Evolutionary conservation across 495 filamentous ascomycete genomes (phyloP), one percentile per base, ranked within the genome.

Genomic region (Aspergillus indologenus): DNA sequence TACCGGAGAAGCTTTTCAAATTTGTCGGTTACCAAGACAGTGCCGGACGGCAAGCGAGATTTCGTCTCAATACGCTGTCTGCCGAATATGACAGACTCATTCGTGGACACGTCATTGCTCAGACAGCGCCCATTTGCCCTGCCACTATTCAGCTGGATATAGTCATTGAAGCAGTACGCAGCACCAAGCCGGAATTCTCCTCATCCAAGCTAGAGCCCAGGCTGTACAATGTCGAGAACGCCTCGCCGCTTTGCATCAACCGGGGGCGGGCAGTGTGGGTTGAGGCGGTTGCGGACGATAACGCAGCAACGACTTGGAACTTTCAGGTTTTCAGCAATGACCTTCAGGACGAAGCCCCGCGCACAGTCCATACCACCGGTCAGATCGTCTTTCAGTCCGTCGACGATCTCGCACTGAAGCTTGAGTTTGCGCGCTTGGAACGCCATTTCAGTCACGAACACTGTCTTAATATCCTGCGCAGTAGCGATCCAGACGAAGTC

Each of bases 51-150:
- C 26, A 29, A 23, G 67, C 71, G 0, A 68, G 71, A 6, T 82
- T 82, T 62, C 68, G 73, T 5, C 68, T 82, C 65, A 79, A 81
- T 56, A 81, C 78, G 0, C 59, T 54, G 58, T 63, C 60, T 21
- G 47, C 69, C 1, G 68, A 71, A 46, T 82, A 77, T 56, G 29
- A 71, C 17, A 54, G 60, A 6, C 62, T 73, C 24, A 55, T 79
- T 11, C 64, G 61, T 0, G 72, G 69, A 19, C 77, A 82, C 60
- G 48, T 72, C 12, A 77, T 82, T 21, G 79, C 72, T 3, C 55
- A 74, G 21, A 77, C 75, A 7, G 80, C 77, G 0, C 74, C 75
- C 0, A 75, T 80, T 14, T 80, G 75, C 44, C 80, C 79, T 0
- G 71, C 68, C 0, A 79, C 74, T 7, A 29, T 82, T 0, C 59